Evolutionary conservation across 495 filamentous ascomycete species (phyloP).

Genomic region (Margaritispora aquatica): DNA sequence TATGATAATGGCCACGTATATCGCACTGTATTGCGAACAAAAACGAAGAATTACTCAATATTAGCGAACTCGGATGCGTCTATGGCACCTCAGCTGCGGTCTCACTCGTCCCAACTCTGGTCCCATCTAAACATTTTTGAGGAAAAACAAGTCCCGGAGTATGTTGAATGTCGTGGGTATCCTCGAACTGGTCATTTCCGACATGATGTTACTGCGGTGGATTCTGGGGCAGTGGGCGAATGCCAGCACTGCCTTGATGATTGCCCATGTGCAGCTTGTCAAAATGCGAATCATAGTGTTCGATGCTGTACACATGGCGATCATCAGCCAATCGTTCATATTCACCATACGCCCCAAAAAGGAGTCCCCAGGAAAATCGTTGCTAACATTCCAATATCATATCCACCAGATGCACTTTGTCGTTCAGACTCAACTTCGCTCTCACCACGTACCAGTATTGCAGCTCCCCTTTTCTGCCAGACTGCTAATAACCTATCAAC

Average conservation of each 20-base stretch:
- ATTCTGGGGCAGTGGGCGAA: constrained; percentile 15
- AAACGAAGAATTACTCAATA: background rate
- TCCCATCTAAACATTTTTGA: background rate
- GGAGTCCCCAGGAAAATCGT: background rate
- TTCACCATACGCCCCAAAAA: constrained; percentile 10
- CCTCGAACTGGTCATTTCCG: constrained; percentile 18
- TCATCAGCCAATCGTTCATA: constrained; percentile 13
- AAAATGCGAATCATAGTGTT: constrained; percentile 16
- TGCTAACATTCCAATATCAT: background rate
- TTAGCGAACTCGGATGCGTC: background rate
- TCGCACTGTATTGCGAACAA: background rate
- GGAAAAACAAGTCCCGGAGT: constrained; percentile 6
- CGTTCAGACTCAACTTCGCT: background rate
- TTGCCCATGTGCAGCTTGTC: constrained; percentile 18
- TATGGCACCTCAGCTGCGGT: background rate
- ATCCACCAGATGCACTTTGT: background rate
- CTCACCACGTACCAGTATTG: background rate
- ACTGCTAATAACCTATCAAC: background rate
- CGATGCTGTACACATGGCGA: constrained; percentile 20
- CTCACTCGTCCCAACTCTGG: background rate
- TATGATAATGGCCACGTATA: background rate
- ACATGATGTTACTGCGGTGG: constrained; percentile 6
- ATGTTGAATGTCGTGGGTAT: constrained; percentile 19
- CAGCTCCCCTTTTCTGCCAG: background rate
- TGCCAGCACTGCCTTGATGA: constrained; percentile 22